Conservation (phyloP, 805 yeast genomes). For the Candida golubevii region DNA sequence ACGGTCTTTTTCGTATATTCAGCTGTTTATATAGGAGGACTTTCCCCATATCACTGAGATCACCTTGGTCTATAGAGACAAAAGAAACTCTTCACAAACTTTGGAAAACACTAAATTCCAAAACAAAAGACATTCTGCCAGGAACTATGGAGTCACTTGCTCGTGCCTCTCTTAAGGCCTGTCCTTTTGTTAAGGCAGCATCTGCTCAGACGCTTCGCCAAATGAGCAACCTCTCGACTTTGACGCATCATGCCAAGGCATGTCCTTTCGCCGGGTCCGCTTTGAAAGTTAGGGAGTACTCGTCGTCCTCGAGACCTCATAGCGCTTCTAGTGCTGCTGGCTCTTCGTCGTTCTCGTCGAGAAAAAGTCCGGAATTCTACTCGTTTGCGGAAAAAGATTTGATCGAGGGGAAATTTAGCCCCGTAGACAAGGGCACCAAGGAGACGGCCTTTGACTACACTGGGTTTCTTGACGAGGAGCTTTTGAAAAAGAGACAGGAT, state of each 20-base stretch:
- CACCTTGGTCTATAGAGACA: no score
- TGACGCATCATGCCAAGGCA: conserved; percentile 54
- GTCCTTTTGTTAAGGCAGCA: conserved; percentile 75
- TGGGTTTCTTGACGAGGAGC: conserved; percentile 62
- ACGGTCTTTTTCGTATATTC: no score
- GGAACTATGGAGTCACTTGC: conserved; percentile 69
- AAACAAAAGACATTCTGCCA: no score
- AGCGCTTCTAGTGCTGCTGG: conserved; percentile 41
- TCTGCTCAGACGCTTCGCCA: conserved; percentile 58
- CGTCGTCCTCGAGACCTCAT: conserved; percentile 43
- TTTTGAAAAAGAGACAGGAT: conserved; percentile 73
- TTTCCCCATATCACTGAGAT: no score
- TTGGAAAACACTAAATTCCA: no score
- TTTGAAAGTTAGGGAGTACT: conserved; percentile 44
- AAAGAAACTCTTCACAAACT: no score
- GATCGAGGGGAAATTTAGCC: conserved; percentile 21
- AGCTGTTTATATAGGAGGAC: no score
- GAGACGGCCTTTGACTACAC: conserved; percentile 66
- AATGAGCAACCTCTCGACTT: conserved; percentile 42
- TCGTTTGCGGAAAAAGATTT: conserved; percentile 27
- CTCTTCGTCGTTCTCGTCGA: conserved; percentile 30
- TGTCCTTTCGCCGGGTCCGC: conserved; percentile 95
- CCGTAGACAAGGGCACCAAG: conserved; percentile 31
- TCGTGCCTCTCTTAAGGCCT: conserved; percentile 68
- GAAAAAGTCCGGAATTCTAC: conserved; percentile 29